A percentile compares a stretch with the other conserved stretches of the same genome.
phyloP scores from a whole-genome alignment of 768 basidiomycete genomes.

The Suillus americanus region DNA sequence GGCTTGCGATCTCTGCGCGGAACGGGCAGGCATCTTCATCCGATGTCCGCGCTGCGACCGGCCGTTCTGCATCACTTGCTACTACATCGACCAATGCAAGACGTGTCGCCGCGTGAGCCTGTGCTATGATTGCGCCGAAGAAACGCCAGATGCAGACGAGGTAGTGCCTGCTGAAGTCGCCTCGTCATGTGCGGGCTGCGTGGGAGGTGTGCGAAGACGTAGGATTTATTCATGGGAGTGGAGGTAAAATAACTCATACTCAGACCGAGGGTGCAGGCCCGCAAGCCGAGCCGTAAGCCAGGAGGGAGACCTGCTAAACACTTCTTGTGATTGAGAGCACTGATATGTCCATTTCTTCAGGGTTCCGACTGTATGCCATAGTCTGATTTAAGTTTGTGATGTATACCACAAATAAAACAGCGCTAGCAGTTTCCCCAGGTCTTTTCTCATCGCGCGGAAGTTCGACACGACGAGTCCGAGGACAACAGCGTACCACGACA shows the following conservation, averaged over 20 bases:
- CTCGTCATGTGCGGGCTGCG: not conserved
- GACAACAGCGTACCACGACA: slow-evolving; percentile 33
- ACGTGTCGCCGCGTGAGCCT: not conserved
- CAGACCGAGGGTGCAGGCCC: not conserved
- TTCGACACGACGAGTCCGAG: slow-evolving; percentile 36
- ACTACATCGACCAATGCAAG: not conserved
- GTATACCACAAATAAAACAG: not conserved
- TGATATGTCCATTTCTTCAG: not conserved
- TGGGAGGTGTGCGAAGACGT: not conserved
- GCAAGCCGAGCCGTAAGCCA: not conserved
- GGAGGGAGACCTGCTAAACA: not conserved
- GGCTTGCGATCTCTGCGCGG: not conserved
- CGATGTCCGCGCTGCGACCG: not conserved
- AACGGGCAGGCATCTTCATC: not conserved
- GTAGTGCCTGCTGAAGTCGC: not conserved
- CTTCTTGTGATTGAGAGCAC: not conserved
- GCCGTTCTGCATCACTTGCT: not conserved
- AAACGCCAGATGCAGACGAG: not conserved
- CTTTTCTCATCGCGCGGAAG: slow-evolving; percentile 30
- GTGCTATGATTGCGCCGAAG: not conserved
- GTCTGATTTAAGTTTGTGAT: not conserved
- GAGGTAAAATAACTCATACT: not conserved
- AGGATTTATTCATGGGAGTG: not conserved
- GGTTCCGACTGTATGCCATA: not conserved
- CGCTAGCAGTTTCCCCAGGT: not conserved